Evolutionary conservation across 2,329 filamentous ascomycete genomes (phyloP), one percentile per base, ranked within the genome.

Genomic region (Ceratocystiopsis brevicomis): DNA sequence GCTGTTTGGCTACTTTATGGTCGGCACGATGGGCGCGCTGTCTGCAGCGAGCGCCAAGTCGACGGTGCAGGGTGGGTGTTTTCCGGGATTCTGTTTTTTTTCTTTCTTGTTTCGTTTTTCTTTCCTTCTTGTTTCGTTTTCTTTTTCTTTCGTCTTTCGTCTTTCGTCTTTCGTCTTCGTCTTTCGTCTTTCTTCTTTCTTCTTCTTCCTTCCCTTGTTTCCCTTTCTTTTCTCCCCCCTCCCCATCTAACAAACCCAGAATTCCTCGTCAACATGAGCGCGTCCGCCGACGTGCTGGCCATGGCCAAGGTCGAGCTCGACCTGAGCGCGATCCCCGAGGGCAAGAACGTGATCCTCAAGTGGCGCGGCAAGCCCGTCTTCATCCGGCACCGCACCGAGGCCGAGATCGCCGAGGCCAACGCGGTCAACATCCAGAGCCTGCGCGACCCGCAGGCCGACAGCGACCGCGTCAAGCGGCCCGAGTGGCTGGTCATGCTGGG

Each of bases 281-380:
- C 90, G 50, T 98, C 90, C 49, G 90, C 90, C 66, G 90, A 98
- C 59, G 86, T 98, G 59, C 68, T 98, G 67, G 90, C 92, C 61
- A 92, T 95, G 78, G 90, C 90, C 65, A 98, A 98, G 80, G 90
- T 98, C 55, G 90, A 98, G 71, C 81, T 98, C 55, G 85, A 94
- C 64, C 81, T 98, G 53, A 71, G 71, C 57, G 64, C 84, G 51
- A 96, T 98, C 57, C 90, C 90, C 50, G 88, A 96, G 73, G 90
- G 90, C 75, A 98, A 96, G 82, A 98, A 98, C 71, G 90, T 98
- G 62, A 92, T 98, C 64, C 93, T 98, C 74, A 98, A 98, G 73
- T 98, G 90, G 90, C 83, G 90, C 73, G 90, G 90, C 64, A 98
- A 98, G 82, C 90, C 90, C 64, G 86, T 98, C 63, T 98, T 98